Conservation (phyloP, 2,329 filamentous ascomycete genomes). For the Trichoderma sp. region DNA sequence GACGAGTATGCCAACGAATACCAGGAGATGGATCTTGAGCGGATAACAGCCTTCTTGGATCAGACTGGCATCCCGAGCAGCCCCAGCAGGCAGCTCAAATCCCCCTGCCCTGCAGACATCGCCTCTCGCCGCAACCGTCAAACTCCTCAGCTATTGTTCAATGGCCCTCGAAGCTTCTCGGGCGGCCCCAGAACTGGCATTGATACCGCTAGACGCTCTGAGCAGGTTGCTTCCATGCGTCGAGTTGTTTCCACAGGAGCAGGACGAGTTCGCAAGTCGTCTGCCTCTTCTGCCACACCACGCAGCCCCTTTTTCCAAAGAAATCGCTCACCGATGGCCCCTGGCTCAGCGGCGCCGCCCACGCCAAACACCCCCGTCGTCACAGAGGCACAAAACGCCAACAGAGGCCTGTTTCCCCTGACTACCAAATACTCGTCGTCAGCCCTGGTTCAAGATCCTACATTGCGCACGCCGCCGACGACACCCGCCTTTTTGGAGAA, state of each 20-base stretch:
- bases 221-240: constrained; percentile 50
- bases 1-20: constrained; percentile 19
- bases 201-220: constrained; percentile 46
- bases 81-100: constrained; percentile 39
- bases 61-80: constrained; percentile 22
- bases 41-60: constrained; percentile 23
- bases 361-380: constrained; percentile 50
- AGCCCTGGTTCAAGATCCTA: constrained; percentile 38
- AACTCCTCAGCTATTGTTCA: constrained; percentile 46
- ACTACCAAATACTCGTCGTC: constrained; percentile 32
- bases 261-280: constrained; percentile 35
- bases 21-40: constrained; percentile 13
- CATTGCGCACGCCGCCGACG: constrained; percentile 52
- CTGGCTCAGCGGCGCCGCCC: constrained; percentile 45
- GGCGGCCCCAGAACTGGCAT: constrained; percentile 47
- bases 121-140: constrained; percentile 51
- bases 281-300: constrained; percentile 27
- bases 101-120: constrained; percentile 52
- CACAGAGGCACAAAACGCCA: constrained; percentile 36
- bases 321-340: constrained; percentile 42
- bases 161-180: constrained; percentile 45
- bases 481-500: constrained; percentile 49
- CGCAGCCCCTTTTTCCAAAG: constrained; percentile 43
- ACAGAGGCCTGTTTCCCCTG: constrained; percentile 38
- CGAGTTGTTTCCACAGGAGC: constrained; percentile 52